These are phyloP conservation scores for Galerina marginata DNA, from an alignment of 768 basidiomycete genomes.

Conservation along the genomic window DNA sequence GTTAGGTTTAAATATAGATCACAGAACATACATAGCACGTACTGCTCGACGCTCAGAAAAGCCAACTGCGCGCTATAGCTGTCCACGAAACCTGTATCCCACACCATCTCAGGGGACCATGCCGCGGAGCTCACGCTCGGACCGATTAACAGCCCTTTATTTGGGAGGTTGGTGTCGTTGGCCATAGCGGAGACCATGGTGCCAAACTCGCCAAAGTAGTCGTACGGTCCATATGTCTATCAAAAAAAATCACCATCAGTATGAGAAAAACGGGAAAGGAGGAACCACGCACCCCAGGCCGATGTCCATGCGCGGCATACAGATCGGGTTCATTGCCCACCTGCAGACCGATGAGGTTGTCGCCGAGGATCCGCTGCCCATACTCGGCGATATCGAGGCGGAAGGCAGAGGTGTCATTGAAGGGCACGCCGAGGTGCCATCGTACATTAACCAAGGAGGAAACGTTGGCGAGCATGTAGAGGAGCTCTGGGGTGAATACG, in stretches of 20 bases:
- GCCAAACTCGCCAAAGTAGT: conserved; percentile 65
- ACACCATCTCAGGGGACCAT: conserved; percentile 64
- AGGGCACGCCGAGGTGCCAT: conserved; percentile 75
- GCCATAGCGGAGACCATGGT: conserved; percentile 49
- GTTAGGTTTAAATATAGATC: not conserved
- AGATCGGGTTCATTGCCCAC: conserved; percentile 74
- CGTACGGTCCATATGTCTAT: conserved; percentile 40
- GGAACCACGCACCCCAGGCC: conserved; percentile 26
- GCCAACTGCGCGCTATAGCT: conserved; percentile 44
- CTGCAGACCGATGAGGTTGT: conserved; percentile 71
- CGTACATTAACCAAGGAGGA: conserved; percentile 62
- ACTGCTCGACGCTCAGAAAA: conserved; percentile 64
- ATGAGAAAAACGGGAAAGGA: not conserved
- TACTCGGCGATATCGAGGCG: conserved; percentile 60
- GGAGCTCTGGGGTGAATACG: conserved; percentile 66
- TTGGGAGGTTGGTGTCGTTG: conserved; percentile 39
- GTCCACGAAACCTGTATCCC: conserved; percentile 61
- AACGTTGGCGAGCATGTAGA: conserved; percentile 71
- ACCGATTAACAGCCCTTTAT: too few relatives aligned
- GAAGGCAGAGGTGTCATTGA: conserved; percentile 66
- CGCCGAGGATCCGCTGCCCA: conserved; percentile 69
- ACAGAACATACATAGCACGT: conserved; percentile 12
- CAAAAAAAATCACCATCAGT: not conserved
- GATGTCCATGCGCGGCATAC: conserved; percentile 48
- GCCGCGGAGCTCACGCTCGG: conserved; percentile 45